Evolutionary conservation across 1,139 yeast species (phyloP).

Genomic region (Hyphopichia pseudoburtonii): DNA sequence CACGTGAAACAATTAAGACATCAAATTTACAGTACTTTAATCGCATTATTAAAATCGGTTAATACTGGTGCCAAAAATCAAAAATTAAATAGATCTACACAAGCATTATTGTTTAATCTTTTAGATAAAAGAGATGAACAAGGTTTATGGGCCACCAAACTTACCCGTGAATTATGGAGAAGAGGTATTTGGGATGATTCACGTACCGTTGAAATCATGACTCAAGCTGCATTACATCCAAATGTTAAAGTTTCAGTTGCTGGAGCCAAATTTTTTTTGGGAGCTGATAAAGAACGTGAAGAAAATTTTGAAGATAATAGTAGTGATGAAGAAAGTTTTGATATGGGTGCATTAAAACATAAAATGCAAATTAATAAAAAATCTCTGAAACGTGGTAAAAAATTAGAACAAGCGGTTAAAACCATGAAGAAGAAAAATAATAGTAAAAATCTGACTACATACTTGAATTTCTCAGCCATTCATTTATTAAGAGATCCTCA

Average conservation of each 20-base stretch:
- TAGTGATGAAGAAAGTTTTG: conserved; percentile 71
- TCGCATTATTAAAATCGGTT: conserved; percentile 74
- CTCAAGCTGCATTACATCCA: conserved; percentile 87
- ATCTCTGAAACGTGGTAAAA: conserved; percentile 74
- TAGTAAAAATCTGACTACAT: conserved; percentile 60
- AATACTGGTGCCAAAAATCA: conserved; percentile 86
- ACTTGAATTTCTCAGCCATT: conserved; percentile 88
- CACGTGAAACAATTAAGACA: conserved; percentile 82
- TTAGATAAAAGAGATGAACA: conserved; percentile 75
- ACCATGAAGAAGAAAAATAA: conserved; percentile 58
- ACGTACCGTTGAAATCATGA: conserved; percentile 93
- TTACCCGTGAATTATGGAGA: conserved; percentile 95
- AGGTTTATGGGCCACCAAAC: conserved; percentile 95
- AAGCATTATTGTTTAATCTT: conserved; percentile 83
- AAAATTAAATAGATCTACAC: conserved; percentile 83
- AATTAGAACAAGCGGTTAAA: conserved; percentile 71
- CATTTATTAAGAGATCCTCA: conserved; percentile 95
- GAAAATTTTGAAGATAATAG: conserved; percentile 73
- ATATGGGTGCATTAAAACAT: conserved; percentile 70
- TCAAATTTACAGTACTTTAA: conserved; percentile 76
- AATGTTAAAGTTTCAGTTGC: conserved; percentile 87
- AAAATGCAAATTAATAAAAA: conserved; percentile 82
- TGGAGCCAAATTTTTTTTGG: conserved; percentile 87
- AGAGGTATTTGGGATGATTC: conserved; percentile 98
- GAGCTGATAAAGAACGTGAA: conserved; percentile 94